Base-by-base conservation (phyloP, 331 rosid species). In the Acacia concinna region DNA sequence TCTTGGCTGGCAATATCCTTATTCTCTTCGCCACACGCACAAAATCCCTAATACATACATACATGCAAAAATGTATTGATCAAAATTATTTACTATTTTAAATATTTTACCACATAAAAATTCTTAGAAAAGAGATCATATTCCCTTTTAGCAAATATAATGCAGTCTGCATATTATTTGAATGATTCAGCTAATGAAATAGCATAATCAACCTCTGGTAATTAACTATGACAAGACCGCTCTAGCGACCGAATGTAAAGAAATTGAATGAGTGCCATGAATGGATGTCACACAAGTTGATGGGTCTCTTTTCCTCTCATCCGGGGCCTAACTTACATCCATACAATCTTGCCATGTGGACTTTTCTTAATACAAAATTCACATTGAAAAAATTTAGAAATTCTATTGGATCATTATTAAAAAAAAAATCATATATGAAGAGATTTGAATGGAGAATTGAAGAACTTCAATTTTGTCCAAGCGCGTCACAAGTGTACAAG, bases 21-120 rank as follows among this genome's bases (percentile, higher is more conserved):
- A 94, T 92, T 84, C 98, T 90, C 91, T 86, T 92, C 6, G 97
- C 96, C 83, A 94, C 97, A 35, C 97, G 98, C 70, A 92, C 90
- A 60, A 94, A 94, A 84, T 92, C 97, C 87, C 97, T 92, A 78
- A 54, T 80, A 68, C 31, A 57, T 80, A 68, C 31, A 57, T 9
- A 38, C 14, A 67, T 67, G 30, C 73, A 37, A 67, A 37, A 20
- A 9, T 10, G 0, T 8, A 21, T 7, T 21, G 64, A 81, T 56
- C 40, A 68, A 63, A 47, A 31, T 40, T 20, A 43, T 67, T 27
- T n/a, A 25, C 46, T 20, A n/a, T 46, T 38, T 21, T 27, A 31
- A 44, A 43, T 11, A 20, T 21, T 43, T 60, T 43, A 30, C 28
- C 21, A 18, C 59, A 41, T 21, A 21, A 68, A 2, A 41, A 51